Evolutionary conservation across 331 rosid species (phyloP), one percentile per base, ranked within the genome.

Genomic region (Phaseolus coccineus): DNA sequence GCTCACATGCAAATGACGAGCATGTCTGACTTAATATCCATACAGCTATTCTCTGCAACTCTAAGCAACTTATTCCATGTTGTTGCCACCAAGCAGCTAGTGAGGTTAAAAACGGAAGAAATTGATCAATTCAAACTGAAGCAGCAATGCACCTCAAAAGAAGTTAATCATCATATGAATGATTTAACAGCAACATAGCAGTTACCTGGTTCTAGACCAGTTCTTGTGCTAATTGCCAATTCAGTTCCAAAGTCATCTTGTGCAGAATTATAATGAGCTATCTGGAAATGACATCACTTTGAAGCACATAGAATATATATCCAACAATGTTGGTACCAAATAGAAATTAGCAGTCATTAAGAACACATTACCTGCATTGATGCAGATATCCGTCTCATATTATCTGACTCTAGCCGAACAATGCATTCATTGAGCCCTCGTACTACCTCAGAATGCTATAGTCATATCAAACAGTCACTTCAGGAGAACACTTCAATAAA

Each of bases 1-100:
- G 99, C 72, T 93, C 97, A 79, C 93, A 91, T 35, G 86, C 91
- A 76, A 84, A 80, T 64, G 97, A 85, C 2, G 96, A 91, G 87
- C 99, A 93, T 19, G 97, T 91, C 88, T 95, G 97, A 87, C 97
- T 95, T 74, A 91, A 82, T 86, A 91, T 84, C 70, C 96, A 93
- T 31, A 92, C 96, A 11, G 97, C 97, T 80, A 93, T 87, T 61
- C 90, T 89, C 84, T 91, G 99, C 88, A 95, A 86, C 87, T 95
- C 97, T 44, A 91, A 86, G 90, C 97, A 95, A 85, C 96, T 86
- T 88, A 95, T 95, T 86, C 99, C 97, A 82, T 95, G 97, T 71
- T 95, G 97, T 85, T 93, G 97, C 99, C 99, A 95, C 99, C 99
- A 95, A 30, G 97, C 96, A 84, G 97, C 99, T 95, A 74, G 80